Evolutionary conservation across 2,329 filamentous ascomycete species (phyloP).

Genomic region (Tolypocladium album): DNA sequence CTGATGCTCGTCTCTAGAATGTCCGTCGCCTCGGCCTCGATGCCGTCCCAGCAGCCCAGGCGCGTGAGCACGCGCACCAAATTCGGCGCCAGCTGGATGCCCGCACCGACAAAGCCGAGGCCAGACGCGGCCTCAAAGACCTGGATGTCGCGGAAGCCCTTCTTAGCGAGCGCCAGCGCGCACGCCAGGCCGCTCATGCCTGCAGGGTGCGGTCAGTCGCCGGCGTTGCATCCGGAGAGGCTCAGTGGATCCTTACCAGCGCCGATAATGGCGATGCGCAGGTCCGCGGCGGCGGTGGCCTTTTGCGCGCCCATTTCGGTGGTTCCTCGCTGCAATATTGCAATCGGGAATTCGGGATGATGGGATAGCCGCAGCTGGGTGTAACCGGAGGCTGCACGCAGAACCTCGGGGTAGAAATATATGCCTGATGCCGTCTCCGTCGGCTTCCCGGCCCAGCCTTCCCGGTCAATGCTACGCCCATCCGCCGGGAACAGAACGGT

Average conservation of each 20-base stretch:
- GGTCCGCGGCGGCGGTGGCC: not conserved
- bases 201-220: slow-evolving; percentile 13
- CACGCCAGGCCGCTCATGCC: slow-evolving; percentile 71
- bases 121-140: slow-evolving; percentile 65
- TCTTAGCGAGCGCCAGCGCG: slow-evolving; percentile 63
- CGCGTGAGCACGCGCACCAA: slow-evolving; percentile 67
- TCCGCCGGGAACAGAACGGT: not conserved
- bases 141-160: slow-evolving; percentile 62
- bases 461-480: not conserved
- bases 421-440: not conserved
- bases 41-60: slow-evolving; percentile 62
- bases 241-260: slow-evolving; percentile 37
- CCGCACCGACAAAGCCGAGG: slow-evolving; percentile 56
- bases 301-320: not conserved
- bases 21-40: slow-evolving; percentile 60
- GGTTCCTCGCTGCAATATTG: not conserved
- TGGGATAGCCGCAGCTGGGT: not conserved
- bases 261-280: slow-evolving; percentile 17
- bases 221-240: not conserved
- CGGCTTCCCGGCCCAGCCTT: not conserved
- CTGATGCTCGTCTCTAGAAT: slow-evolving; percentile 63
- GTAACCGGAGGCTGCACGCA: not conserved
- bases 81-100: slow-evolving; percentile 75
- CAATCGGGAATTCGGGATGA: not conserved
- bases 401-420: not conserved